phyloP scores from a whole-genome alignment of 371 early-diverging fungal genomes.

The Blakeslea trispora region DNA sequence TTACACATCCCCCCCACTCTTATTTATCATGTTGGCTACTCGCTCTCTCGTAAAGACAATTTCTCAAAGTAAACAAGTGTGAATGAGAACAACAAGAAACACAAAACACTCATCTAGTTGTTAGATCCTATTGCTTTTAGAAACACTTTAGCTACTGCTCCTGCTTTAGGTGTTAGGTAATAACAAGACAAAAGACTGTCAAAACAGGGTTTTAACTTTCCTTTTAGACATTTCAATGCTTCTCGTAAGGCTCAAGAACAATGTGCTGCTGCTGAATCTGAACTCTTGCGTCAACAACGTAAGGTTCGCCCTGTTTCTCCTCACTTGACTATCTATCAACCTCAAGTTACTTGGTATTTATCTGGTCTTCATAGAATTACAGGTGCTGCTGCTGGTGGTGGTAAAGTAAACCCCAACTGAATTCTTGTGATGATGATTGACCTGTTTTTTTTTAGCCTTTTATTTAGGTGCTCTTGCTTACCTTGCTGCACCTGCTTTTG shows the following conservation, averaged over 20 bases:
- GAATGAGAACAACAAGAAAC: not conserved
- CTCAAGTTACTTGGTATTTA: conserved; percentile 84
- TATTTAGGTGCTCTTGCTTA: conserved; percentile 73
- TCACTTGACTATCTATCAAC: conserved; percentile 86
- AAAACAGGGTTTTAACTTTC: not conserved
- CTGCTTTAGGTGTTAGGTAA: conserved; percentile 45
- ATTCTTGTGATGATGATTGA: no score
- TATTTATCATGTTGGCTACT: conserved; percentile 45
- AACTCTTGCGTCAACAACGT: conserved; percentile 62
- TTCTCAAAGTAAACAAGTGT: conserved; percentile 43
- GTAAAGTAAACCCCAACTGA: no score
- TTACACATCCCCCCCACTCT: conserved; percentile 30
- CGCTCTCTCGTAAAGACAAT: conserved; percentile 47
- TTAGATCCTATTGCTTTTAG: conserved; percentile 48
- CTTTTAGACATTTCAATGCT: conserved; percentile 45
- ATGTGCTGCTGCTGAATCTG: conserved; percentile 54
- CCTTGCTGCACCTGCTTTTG: conserved; percentile 55
- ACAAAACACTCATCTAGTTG: not conserved
- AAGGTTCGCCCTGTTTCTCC: conserved; percentile 83
- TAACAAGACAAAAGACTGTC: not conserved
- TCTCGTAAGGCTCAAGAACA: conserved; percentile 35
- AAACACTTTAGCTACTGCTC: conserved; percentile 31
- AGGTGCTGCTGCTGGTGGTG: conserved; percentile 74
- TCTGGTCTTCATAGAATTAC: conserved; percentile 82
- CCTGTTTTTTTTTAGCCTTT: conserved; percentile 53